phyloP scores from a whole-genome alignment of 2,329 filamentous ascomycete species.

The Pseudopithomyces chartarum region DNA sequence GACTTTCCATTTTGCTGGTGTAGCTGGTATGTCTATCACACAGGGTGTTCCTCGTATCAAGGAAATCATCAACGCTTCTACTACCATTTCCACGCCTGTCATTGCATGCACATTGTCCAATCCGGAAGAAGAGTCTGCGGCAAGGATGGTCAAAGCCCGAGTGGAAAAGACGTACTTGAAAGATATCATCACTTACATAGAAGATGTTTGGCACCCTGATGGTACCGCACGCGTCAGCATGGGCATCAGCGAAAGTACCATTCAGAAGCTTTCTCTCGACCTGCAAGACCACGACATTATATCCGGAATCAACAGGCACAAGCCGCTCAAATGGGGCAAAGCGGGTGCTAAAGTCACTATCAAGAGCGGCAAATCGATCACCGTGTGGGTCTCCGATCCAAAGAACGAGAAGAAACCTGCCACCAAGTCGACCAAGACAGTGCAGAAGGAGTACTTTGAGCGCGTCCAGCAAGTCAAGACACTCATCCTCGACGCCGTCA shows the following conservation, averaged over 20 bases:
- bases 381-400: constrained; percentile 69
- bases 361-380: constrained; percentile 58
- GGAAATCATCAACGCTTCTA: constrained; percentile 99
- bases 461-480: constrained; percentile 86
- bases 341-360: constrained; percentile 62
- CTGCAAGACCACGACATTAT: constrained; percentile 75
- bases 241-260: constrained; percentile 77
- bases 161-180: constrained; percentile 94
- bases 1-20: constrained; percentile 99
- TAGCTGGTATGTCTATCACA: constrained; percentile 98
- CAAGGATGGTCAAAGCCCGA: constrained; percentile 87
- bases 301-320: constrained; percentile 75
- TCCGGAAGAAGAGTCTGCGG: constrained; percentile 73
- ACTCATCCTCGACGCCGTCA: constrained; percentile 78
- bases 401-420: constrained; percentile 32
- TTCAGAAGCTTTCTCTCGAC: constrained; percentile 81
- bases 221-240: constrained; percentile 75
- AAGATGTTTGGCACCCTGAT: constrained; percentile 84
- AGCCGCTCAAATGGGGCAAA: constrained; percentile 77
- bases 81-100: constrained; percentile 89
- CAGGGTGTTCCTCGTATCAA: constrained; percentile 99
- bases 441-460: constrained; percentile 68
- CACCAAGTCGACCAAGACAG: constrained; percentile 33
- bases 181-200: constrained; percentile 79
- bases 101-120: constrained; percentile 86